Percentiles rank a stretch among this genome's conserved stretches.
phyloP scores from a whole-genome alignment of 139 green algal genomes.

The Tetradesmus lagerheimii region DNA sequence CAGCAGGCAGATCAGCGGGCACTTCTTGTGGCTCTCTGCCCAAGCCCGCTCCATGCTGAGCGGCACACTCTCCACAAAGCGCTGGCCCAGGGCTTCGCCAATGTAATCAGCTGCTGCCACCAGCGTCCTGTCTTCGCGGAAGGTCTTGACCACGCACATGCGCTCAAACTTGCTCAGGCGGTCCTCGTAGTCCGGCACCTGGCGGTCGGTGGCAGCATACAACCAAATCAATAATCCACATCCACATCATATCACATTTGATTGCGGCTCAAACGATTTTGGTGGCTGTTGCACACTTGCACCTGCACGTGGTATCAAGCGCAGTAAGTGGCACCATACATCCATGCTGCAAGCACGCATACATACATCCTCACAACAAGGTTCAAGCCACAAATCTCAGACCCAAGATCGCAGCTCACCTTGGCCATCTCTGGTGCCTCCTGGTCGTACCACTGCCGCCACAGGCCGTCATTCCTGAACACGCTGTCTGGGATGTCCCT shows the following conservation, averaged over 20 bases:
- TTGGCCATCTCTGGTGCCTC: conserved; percentile 92
- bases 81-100: conserved; percentile 84
- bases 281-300: too few species aligned
- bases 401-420: conserved; percentile 51
- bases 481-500: conserved; percentile 88
- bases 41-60: conserved; percentile 89
- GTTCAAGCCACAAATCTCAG: too few species aligned
- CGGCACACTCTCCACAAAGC: conserved; percentile 90
- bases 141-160: conserved; percentile 93
- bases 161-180: conserved; percentile 91
- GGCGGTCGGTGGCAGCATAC: background rate
- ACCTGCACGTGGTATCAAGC: too few species aligned
- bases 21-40: conserved; percentile 66
- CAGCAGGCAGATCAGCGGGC: conserved; percentile 94
- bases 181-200: conserved; percentile 92
- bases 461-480: conserved; percentile 87
- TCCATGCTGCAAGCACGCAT: background rate
- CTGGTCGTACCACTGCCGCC: conserved; percentile 92
- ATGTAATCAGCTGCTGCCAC: conserved; percentile 91
- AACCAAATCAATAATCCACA: too few species aligned
- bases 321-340: background rate
- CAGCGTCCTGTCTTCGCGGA: conserved; percentile 93
- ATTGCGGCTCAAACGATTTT: too few species aligned
- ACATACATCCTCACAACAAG: background rate
- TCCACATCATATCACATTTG: too few species aligned